Base-by-base conservation (phyloP, 73 alveolate genomes). In the Tetrahymena thermophila region DNA sequence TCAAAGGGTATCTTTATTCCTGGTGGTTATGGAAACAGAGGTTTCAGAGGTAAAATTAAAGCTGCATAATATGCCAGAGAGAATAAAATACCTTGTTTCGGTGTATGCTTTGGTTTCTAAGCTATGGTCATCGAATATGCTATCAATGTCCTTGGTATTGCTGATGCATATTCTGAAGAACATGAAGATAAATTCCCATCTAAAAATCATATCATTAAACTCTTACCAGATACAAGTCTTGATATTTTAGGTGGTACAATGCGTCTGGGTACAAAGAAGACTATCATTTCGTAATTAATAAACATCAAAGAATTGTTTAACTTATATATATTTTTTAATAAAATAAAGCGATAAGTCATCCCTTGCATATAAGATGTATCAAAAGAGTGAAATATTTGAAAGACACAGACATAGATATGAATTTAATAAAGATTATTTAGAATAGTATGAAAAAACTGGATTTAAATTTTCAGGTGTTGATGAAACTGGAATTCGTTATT, bases 361-460 rank as follows among this genome's bases (percentile, higher is more conserved):
- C 2, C 94, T 97, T 5, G 98, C 98, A 19, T 93, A 94, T 34
- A 96, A 94, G 94, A 85, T 96, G 8, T 97, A 97, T 35, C 31
- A 97, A 9, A 85, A 94, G 0, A 16, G 84, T 13, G 93, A 44
- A 42, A 96, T 95, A 44, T 94, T 23, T 17, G 98, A 97, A 93
- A 97, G 98, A 95, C 97, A 97, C 55, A 95, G 98, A 95, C 97
- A 97, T 94, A 85, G 98, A 95, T 97, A 96, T 94, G 98, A 97
- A 85, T 98, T 97, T 38, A 96, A 96, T 94, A 96, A 95, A 34
- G 95, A 95, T 15, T 95, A 94, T 93, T 44, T 96, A 15, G 94
- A 58, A 40, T 23, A 10, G 6, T 43, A 95, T 35, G 95, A 95
- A 84, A 96, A 96, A 25, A 57, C 94, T n/a, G 98, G 98, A 14